phyloP scores from a whole-genome alignment of 306 rosid species.

The Lotus japonicus region DNA sequence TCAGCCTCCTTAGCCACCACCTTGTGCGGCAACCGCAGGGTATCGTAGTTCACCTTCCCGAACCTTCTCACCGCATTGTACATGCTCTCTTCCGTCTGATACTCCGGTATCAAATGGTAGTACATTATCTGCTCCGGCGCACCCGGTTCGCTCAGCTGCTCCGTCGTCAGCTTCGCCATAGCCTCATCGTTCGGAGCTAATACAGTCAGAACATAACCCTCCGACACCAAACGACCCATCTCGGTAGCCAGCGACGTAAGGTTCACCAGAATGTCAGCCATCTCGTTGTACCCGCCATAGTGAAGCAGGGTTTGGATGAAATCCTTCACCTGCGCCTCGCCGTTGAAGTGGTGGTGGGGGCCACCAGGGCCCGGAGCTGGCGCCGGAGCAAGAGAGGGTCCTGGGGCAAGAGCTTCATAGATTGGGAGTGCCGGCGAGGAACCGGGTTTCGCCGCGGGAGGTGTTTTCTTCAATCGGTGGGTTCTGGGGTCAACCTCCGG shows the following conservation, averaged over 20 bases:
- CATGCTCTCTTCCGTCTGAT: constrained; percentile 88
- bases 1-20: constrained; percentile 73
- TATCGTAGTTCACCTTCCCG: constrained; percentile 61
- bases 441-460: constrained; percentile 43
- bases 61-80: constrained; percentile 76
- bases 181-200: constrained; percentile 86
- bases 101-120: constrained; percentile 73
- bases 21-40: constrained; percentile 60
- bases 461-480: constrained; percentile 38
- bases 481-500: constrained; percentile 68
- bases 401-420: constrained; percentile 61
- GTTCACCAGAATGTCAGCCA: constrained; percentile 79
- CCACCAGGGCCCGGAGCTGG: constrained; percentile 83
- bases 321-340: constrained; percentile 58
- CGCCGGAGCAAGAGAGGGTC: constrained; percentile 65
- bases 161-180: constrained; percentile 73
- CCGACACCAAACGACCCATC: constrained; percentile 70
- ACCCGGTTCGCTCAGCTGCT: constrained; percentile 80
- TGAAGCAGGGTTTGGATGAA: constrained; percentile 63
- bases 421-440: constrained; percentile 49
- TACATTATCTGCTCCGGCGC: constrained; percentile 84
- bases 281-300: constrained; percentile 78
- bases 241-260: constrained; percentile 68
- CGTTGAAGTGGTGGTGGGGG: constrained; percentile 66
- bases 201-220: constrained; percentile 71